phyloP scores from a whole-genome alignment of 192 early-diverging fungal genomes.

The Backusella sp. region DNA sequence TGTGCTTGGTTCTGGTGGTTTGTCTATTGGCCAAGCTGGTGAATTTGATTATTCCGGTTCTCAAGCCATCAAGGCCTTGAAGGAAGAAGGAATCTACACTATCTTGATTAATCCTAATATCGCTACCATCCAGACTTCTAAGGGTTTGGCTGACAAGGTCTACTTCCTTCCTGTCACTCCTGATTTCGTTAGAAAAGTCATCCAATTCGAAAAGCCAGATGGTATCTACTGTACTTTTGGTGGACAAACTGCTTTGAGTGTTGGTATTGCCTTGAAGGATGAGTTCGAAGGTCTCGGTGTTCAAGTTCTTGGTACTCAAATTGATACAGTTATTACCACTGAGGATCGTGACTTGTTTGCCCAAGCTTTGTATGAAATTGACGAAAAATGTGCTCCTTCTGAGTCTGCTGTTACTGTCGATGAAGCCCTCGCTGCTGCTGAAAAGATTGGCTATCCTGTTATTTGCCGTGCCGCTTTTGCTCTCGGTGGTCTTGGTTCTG shows the following conservation, averaged over 20 bases:
- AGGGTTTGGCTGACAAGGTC: conserved; percentile 95
- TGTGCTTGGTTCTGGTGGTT: conserved; percentile 93
- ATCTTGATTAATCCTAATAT: conserved; percentile 99
- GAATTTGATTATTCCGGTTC: conserved; percentile 99
- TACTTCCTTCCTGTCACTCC: conserved; percentile 97
- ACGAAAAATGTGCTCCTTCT: conserved; percentile 90
- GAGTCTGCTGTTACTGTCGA: conserved; percentile 77
- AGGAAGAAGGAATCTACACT: conserved; percentile 97
- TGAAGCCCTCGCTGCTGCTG: conserved; percentile 85
- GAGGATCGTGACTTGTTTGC: conserved; percentile 98
- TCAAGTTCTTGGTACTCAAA: conserved; percentile 92
- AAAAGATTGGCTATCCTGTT: conserved; percentile 90
- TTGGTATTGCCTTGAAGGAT: conserved; percentile 91
- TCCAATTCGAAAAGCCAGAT: conserved; percentile 93
- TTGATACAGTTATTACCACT: conserved; percentile 95
- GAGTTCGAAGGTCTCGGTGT: conserved; percentile 91
- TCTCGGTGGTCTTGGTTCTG: conserved; percentile 95
- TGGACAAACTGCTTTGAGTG: conserved; percentile 97
- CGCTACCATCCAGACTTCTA: conserved; percentile 98
- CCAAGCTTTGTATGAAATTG: conserved; percentile 81
- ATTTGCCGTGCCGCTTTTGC: conserved; percentile 96
- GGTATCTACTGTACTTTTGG: conserved; percentile 99
- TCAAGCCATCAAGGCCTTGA: conserved; percentile 97
- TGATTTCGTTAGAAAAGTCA: conserved; percentile 94
- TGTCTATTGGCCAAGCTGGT: conserved; percentile 98